phyloP scores from a whole-genome alignment of 495 filamentous ascomycete genomes.

The Aspergillus cavernicola region DNA sequence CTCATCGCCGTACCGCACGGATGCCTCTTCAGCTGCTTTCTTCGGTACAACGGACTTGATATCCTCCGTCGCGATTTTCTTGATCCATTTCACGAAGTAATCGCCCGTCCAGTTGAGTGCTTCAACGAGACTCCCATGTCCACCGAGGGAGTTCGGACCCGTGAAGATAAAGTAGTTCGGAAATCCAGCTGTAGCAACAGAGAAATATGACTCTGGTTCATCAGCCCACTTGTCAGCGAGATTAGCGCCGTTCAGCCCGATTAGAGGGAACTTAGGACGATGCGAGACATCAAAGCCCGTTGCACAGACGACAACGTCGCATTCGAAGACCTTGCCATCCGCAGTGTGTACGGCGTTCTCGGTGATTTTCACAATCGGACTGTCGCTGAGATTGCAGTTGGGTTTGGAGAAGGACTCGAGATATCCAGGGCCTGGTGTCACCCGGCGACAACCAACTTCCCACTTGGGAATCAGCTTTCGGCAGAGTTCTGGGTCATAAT shows the following conservation, averaged over 20 bases:
- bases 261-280: slow-evolving; percentile 37
- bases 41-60: slow-evolving; percentile 45
- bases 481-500: slow-evolving; percentile 29
- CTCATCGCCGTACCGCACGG: slow-evolving; percentile 36
- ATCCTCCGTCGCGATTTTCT: slow-evolving; percentile 43
- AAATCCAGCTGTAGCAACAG: slow-evolving; percentile 47
- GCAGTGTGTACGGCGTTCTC: slow-evolving; percentile 42
- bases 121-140: slow-evolving; percentile 25
- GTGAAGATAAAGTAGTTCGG: slow-evolving; percentile 50
- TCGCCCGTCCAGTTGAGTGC: slow-evolving; percentile 48
- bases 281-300: slow-evolving; percentile 48
- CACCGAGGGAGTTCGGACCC: slow-evolving; percentile 7
- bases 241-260: slow-evolving; percentile 41
- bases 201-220: slow-evolving; percentile 45
- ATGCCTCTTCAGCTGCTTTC: slow-evolving; percentile 36
- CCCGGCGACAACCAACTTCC: slow-evolving; percentile 45
- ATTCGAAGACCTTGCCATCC: slow-evolving; percentile 40
- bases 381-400: slow-evolving; percentile 27
- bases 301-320: slow-evolving; percentile 46
- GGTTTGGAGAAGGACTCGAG: slow-evolving; percentile 35
- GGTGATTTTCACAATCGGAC: slow-evolving; percentile 26
- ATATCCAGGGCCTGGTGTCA: slow-evolving; percentile 43
- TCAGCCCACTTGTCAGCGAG: slow-evolving; percentile 42
- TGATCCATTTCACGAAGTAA: slow-evolving; percentile 50
- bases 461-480: slow-evolving; percentile 44